Percentiles rank a stretch among this genome's conserved stretches.
Evolutionary conservation across 129 eudicot genomes (phyloP).

Genomic region (carrot (Daucus carota)): DH1_v3.0 NC_030387.2:25697501-25698000

Average conservation of each 20-base stretch:
- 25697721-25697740: neutral
- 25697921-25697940: constrained; percentile 17
- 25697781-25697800: constrained; percentile 43
- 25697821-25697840: constrained; percentile 31
- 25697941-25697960: constrained; percentile 44
- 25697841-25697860: constrained; percentile 38
- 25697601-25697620: constrained; percentile 38
- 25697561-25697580: constrained; percentile 50
- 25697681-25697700: constrained; percentile 16
- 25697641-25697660: constrained; percentile 36
- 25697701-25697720: neutral
- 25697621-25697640: constrained; percentile 27
- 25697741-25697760: neutral
- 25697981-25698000: constrained; percentile 33
- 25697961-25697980: constrained; percentile 21
- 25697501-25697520: neutral
- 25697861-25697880: constrained; percentile 5
- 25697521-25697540: constrained; percentile 35
- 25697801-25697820: constrained; percentile 31
- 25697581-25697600: constrained; percentile 36
- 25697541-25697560: constrained; percentile 66
- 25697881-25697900: neutral
- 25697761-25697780: constrained; percentile 8
- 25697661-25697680: constrained; percentile 42
- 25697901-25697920: neutral